Evolutionary conservation across 495 filamentous ascomycete genomes (phyloP).

Genomic region (Penicillium cataractarum): DNA sequence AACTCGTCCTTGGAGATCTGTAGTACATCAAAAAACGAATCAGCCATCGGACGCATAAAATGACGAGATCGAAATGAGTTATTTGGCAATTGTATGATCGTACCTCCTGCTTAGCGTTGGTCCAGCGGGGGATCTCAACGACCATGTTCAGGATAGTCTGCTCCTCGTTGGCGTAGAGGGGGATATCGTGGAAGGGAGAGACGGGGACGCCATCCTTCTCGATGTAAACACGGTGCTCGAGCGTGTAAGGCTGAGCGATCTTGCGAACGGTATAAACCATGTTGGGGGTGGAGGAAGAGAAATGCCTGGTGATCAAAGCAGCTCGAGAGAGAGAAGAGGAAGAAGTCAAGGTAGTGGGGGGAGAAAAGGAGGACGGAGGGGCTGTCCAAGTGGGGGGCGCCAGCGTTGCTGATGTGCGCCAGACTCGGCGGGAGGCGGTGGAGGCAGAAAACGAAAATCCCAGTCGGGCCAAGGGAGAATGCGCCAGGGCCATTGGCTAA

Average conservation of each 20-base stretch:
- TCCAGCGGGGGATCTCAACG: constrained; percentile 99
- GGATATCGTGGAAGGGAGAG: constrained; percentile 98
- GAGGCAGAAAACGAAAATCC: constrained; percentile 28
- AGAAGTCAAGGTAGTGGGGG: constrained; percentile 23
- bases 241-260: constrained; percentile 84
- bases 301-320: constrained; percentile 34
- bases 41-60: too few species aligned
- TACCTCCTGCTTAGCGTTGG: constrained; percentile 99
- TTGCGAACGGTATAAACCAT: constrained; percentile 74
- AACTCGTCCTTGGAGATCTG: constrained; percentile 97
- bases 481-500: constrained; percentile 31
- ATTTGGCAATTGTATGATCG: constrained; percentile 16
- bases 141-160: constrained; percentile 98
- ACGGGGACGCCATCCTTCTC: constrained; percentile 95
- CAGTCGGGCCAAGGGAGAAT: constrained; percentile 45
- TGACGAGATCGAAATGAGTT: too few species aligned
- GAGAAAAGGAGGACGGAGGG: constrained; percentile 43
- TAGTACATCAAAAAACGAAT: too few species aligned
- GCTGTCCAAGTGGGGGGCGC: constrained; percentile 49
- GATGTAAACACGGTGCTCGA: constrained; percentile 96
- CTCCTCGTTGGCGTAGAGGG: constrained; percentile 92
- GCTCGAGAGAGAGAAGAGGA: constrained; percentile 35
- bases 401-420: constrained; percentile 47
- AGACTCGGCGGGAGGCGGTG: constrained; percentile 44
- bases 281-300: constrained; percentile 34